phyloP scores from a whole-genome alignment of 2,329 filamentous ascomycete genomes.

The Claviceps capensis region DNA sequence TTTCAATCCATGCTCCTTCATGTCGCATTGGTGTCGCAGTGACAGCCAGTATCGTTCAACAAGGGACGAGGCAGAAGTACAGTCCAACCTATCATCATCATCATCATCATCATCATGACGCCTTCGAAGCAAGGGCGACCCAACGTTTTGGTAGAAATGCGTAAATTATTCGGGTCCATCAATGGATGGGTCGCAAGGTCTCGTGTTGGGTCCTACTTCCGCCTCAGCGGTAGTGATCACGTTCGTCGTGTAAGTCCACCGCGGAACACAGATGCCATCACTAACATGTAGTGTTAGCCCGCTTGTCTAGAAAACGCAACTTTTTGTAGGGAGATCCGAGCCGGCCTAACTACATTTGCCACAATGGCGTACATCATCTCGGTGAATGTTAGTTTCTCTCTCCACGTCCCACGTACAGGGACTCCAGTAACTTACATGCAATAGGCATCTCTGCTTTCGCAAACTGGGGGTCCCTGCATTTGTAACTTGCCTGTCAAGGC shows the following conservation, averaged over 20 bases:
- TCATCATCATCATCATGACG: background rate
- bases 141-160: constrained; percentile 22
- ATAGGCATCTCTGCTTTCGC: constrained; percentile 57
- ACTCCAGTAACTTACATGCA: background rate
- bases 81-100: too few relatives aligned
- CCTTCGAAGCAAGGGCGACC: constrained; percentile 3
- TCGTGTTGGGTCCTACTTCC: constrained; percentile 4
- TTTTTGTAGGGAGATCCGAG: constrained; percentile 66
- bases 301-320: constrained; percentile 53
- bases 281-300: constrained; percentile 29
- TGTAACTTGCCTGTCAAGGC: constrained; percentile 36
- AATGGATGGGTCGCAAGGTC: constrained; percentile 4
- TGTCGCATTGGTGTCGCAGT: background rate
- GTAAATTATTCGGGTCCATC: constrained; percentile 38
- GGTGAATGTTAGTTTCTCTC: constrained; percentile 37
- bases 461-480: constrained; percentile 64
- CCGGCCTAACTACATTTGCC: constrained; percentile 66
- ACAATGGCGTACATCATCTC: constrained; percentile 81
- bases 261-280: background rate
- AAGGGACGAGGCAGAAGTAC: background rate
- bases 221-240: constrained; percentile 3
- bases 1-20: background rate
- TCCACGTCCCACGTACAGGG: background rate
- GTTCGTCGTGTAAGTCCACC: background rate
- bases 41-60: background rate